Evolutionary conservation across 805 yeast genomes (phyloP).

Genomic region (Lipomyces oligophaga): DNA sequence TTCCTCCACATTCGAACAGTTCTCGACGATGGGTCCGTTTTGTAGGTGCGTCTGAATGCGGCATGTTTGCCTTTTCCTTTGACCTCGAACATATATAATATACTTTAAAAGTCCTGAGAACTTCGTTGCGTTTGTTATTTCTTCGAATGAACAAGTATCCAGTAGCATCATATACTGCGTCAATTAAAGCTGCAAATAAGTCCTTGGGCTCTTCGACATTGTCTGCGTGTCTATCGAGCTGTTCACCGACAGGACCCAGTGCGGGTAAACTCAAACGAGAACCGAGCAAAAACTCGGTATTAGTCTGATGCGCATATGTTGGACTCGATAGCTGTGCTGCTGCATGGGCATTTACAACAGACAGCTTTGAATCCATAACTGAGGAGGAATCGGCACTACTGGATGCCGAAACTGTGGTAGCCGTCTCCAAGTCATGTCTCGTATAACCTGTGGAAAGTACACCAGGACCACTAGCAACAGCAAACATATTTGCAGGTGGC

Average conservation of each 20-base stretch:
- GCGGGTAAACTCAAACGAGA: slow-evolving; percentile 1
- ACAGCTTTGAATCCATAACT: not conserved
- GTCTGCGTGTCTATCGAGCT: not conserved
- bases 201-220: slow-evolving; percentile 11
- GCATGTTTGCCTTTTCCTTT: slow-evolving; percentile 13
- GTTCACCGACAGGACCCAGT: slow-evolving; percentile 2
- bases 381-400: not conserved
- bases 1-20: slow-evolving; percentile 13
- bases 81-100: slow-evolving; percentile 17
- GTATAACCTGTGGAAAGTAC: not conserved
- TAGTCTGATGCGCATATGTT: slow-evolving; percentile 4
- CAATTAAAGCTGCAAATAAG: slow-evolving; percentile 10
- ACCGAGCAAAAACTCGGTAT: slow-evolving; percentile 5
- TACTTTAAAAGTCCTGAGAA: slow-evolving; percentile 8
- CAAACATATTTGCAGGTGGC: not conserved
- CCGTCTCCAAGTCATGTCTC: no score
- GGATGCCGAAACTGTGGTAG: not conserved
- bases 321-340: not conserved
- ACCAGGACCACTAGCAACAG: not conserved
- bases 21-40: slow-evolving; percentile 16
- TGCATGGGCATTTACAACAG: not conserved
- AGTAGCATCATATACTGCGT: slow-evolving; percentile 12
- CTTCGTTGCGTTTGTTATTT: slow-evolving; percentile 7
- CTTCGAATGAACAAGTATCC: slow-evolving; percentile 13
- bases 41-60: slow-evolving; percentile 9